Percentiles rank a stretch among this genome's conserved stretches.
Evolutionary conservation across 2,329 filamentous ascomycete genomes (phyloP).

Genomic region (Alternaria ethzedia): DNA sequence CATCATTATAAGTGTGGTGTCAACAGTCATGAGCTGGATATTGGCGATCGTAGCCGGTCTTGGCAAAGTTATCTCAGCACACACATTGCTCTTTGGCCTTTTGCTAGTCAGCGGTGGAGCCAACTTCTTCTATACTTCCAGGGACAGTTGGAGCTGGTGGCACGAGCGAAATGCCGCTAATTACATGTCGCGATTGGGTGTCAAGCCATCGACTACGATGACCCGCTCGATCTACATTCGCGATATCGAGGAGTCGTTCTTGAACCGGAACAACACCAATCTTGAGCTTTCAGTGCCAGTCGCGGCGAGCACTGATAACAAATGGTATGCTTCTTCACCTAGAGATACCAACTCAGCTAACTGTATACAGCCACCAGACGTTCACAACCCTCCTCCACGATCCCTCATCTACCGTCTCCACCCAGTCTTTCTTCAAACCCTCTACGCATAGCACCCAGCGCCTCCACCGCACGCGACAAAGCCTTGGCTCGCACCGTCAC

Average conservation of each 20-base stretch:
- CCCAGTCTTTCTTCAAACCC: slow-evolving; percentile 28
- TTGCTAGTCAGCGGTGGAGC: slow-evolving; percentile 72
- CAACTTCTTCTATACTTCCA: slow-evolving; percentile 78
- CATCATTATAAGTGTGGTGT: slow-evolving; percentile 75
- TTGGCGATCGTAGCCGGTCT: slow-evolving; percentile 70
- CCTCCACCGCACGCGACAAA: slow-evolving; percentile 79
- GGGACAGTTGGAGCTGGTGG: slow-evolving; percentile 81
- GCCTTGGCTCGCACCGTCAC: slow-evolving; percentile 83
- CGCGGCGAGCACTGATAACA: slow-evolving; percentile 26
- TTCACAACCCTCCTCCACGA: slow-evolving; percentile 45
- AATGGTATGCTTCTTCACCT: slow-evolving; percentile 27
- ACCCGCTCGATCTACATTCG: slow-evolving; percentile 82
- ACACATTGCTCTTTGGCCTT: slow-evolving; percentile 74
- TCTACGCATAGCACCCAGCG: slow-evolving; percentile 53
- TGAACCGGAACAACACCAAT: slow-evolving; percentile 43
- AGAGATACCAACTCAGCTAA: slow-evolving; percentile 8
- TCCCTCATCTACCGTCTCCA: slow-evolving; percentile 21
- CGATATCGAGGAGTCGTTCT: slow-evolving; percentile 74
- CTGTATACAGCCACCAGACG: slow-evolving; percentile 39
- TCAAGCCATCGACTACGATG: slow-evolving; percentile 80
- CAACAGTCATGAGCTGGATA: slow-evolving; percentile 78
- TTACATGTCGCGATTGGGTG: slow-evolving; percentile 83
- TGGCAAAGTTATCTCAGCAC: slow-evolving; percentile 72
- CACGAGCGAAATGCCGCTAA: slow-evolving; percentile 77
- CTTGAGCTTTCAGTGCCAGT: slow-evolving; percentile 26